phyloP scores from a whole-genome alignment of 352 stramenopile genomes.

The Phytophthora sansomeana region DNA sequence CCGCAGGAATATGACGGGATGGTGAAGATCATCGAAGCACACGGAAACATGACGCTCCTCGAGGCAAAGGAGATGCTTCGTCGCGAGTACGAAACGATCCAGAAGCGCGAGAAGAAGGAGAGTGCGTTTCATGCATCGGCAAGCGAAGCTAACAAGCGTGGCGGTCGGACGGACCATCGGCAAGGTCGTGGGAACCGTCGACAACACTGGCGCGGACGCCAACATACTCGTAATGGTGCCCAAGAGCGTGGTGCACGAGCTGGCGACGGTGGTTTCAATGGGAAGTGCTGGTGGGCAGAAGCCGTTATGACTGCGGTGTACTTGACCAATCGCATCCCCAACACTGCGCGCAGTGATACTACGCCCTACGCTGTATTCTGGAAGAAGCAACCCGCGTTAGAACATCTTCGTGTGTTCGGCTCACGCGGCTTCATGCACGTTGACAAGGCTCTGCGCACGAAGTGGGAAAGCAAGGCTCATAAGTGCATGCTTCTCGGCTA shows the following conservation, averaged over 20 bases:
- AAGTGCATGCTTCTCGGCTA: constrained; percentile 19
- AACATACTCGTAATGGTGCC: too few species aligned
- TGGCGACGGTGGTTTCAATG: too few species aligned
- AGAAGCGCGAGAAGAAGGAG: constrained; percentile 22
- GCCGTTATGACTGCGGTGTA: constrained; percentile 14
- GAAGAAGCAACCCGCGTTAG: constrained; percentile 2
- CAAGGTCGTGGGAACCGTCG: too few species aligned
- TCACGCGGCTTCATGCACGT: constrained; percentile 20
- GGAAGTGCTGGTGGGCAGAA: constrained; percentile 11
- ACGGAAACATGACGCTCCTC: constrained; percentile 12
- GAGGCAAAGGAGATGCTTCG: constrained; percentile 33
- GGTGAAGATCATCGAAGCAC: constrained; percentile 27
- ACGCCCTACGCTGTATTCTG: constrained; percentile 14
- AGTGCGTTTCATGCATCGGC: constrained; percentile 22
- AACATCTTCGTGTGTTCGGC: constrained; percentile 28
- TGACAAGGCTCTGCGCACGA: constrained; percentile 15
- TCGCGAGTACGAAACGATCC: constrained; percentile 10
- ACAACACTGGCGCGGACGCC: too few species aligned
- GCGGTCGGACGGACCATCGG: too few species aligned
- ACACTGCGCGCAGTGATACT: neutral
- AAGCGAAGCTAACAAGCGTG: too few species aligned
- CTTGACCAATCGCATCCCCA: constrained; percentile 15
- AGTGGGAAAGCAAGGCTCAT: constrained; percentile 20
- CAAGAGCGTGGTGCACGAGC: too few species aligned
- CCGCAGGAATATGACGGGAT: constrained; percentile 28